Evolutionary conservation across 2,329 filamentous ascomycete genomes (phyloP).

Genomic region (Kalaharituber pfeilii): DNA sequence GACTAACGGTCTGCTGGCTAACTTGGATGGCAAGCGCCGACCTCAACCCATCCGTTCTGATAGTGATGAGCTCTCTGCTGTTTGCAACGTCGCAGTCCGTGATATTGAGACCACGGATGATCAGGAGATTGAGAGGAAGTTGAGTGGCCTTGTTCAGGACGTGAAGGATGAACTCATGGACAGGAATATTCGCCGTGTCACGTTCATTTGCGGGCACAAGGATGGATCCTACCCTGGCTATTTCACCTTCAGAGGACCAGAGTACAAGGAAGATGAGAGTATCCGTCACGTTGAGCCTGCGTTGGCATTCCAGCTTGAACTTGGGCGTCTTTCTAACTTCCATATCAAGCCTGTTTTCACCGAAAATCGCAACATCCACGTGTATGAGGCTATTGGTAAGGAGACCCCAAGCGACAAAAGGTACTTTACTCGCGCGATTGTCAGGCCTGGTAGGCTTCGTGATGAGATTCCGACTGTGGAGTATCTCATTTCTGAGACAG

Average conservation of each 20-base stretch:
- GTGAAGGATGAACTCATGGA: conserved; percentile 69
- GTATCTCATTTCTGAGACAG: conserved; percentile 93
- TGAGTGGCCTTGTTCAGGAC: conserved; percentile 56
- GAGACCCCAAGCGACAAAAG: conserved; percentile 90
- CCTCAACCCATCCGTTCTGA: conserved; percentile 29
- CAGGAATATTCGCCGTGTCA: conserved; percentile 71
- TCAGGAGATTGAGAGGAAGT: conserved; percentile 57
- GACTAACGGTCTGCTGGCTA: conserved; percentile 46
- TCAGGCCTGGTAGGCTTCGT: conserved; percentile 79
- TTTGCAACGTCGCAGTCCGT: conserved; percentile 79
- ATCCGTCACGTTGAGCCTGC: conserved; percentile 96
- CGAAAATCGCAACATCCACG: conserved; percentile 97
- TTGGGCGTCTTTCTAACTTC: conserved; percentile 87
- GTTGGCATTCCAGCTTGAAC: conserved; percentile 94
- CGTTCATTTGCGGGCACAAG: conserved; percentile 88
- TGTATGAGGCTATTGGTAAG: conserved; percentile 93
- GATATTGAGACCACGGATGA: conserved; percentile 76
- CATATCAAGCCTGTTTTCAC: conserved; percentile 97
- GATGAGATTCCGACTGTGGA: conserved; percentile 98
- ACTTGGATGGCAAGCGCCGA: conserved; percentile 56
- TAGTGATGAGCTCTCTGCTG: conserved; percentile 61
- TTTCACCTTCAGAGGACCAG: conserved; percentile 91
- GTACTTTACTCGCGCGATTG: conserved; percentile 93
- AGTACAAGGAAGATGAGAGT: conserved; percentile 77
- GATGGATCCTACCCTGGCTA: conserved; percentile 92